Base-by-base conservation (phyloP, 352 stramenopile genomes). In the Peronospora belbahrii region DNA sequence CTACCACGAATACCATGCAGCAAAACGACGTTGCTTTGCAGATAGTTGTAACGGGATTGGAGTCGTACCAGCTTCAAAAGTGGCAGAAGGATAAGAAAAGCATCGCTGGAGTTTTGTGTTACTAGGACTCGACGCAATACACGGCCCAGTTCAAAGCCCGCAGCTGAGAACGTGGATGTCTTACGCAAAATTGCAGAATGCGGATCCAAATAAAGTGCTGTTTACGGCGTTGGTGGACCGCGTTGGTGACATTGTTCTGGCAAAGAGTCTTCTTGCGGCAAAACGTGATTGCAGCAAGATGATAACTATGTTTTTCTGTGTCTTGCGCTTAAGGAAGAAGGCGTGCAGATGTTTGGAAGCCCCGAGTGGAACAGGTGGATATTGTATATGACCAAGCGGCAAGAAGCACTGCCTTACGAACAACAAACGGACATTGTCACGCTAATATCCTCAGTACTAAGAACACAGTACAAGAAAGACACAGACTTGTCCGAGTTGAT, bases 11-110 rank as follows among this genome's bases (percentile, higher is more conserved):
- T 2, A 3, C 42, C 11, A 5, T 6, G 24, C 3, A 9, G n/a
- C n/a, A n/a, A n/a, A n/a, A n/a, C n/a, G n/a, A n/a, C n/a, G n/a
- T n/a, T n/a, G n/a, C n/a, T n/a, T n/a, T n/a, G n/a, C n/a, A n/a
- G n/a, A n/a, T n/a, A n/a, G n/a, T n/a, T n/a, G n/a, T n/a, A n/a
- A n/a, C n/a, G n/a, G n/a, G n/a, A n/a, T n/a, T n/a, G n/a, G n/a
- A n/a, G n/a, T n/a, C n/a, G n/a, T n/a, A n/a, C n/a, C 31, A 38
- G 9, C 2, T 41, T 7, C 6, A 38, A 7, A 28, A 30, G 3
- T 50, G 48, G 48, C 42, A 18, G 11, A 44, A 6, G 1, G 24
- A 35, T 8, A 13, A 19, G 1, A 52, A 45, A 32, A 52, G 14
- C n/a, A n/a, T n/a, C n/a, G n/a, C n/a, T n/a, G n/a, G n/a, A n/a